These are phyloP conservation scores for Fusarium pseudonygamai DNA, from an alignment of 2,329 filamentous ascomycete species.

Conservation along the genomic window DNA sequence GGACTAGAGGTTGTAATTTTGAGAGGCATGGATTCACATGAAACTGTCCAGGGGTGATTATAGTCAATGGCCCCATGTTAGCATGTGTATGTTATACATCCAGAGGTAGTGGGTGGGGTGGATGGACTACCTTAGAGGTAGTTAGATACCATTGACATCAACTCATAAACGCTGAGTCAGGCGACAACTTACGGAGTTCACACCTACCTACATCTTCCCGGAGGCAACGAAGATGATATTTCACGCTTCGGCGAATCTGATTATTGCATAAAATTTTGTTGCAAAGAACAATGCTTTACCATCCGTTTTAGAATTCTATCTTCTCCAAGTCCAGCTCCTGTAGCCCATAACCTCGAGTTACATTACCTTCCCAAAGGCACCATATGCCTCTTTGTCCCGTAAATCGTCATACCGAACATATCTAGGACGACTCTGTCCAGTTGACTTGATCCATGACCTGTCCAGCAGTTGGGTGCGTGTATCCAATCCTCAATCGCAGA, in stretches of 20 bases:
- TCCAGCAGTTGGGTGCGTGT: constrained; percentile 73
- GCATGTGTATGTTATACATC: not conserved
- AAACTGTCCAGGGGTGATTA: not conserved
- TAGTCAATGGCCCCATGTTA: not conserved
- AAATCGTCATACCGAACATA: not conserved
- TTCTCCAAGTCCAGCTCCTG: constrained; percentile 31
- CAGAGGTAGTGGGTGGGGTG: constrained; percentile 25
- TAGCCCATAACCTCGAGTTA: constrained; percentile 27
- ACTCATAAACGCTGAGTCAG: constrained; percentile 24
- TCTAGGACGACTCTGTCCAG: constrained; percentile 81
- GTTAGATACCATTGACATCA: not conserved
- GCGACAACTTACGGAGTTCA: not conserved
- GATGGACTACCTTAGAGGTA: not conserved
- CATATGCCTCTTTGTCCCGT: not conserved
- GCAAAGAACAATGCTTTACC: constrained; percentile 33
- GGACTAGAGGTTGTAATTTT: not conserved
- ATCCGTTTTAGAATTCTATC: constrained; percentile 42
- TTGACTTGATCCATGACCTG: constrained; percentile 92
- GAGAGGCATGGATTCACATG: not conserved
- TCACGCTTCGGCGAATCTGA: not conserved
- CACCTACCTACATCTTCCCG: not conserved
- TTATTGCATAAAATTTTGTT: constrained; percentile 18
- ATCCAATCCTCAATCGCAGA: constrained; percentile 85
- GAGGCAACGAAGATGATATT: not conserved
- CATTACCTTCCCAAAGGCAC: constrained; percentile 30